phyloP scores from a whole-genome alignment of 352 stramenopile species.

The Phytopythium aichiense region DNA sequence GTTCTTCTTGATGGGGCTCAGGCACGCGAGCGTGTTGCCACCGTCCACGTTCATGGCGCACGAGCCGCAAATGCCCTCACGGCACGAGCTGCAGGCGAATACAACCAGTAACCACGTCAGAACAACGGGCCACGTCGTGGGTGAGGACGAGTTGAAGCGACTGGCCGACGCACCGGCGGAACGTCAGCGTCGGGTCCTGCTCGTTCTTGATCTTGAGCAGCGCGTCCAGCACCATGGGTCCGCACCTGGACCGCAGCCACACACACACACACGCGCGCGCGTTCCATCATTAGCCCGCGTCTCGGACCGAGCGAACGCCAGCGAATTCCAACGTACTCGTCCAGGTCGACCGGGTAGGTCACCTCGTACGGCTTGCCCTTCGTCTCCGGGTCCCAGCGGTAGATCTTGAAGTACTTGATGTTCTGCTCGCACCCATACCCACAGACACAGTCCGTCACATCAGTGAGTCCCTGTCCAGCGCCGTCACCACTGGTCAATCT shows the following conservation, averaged over 20 bases:
- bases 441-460: too few relatives aligned
- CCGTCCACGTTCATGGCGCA: conserved; percentile 99
- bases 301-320: neutral
- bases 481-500: too few relatives aligned
- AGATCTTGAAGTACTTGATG: conserved; percentile 99
- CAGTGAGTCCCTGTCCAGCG: too few relatives aligned
- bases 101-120: neutral
- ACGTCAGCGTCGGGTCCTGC: conserved; percentile 97
- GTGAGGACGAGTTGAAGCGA: neutral
- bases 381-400: conserved; percentile 97
- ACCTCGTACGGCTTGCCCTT: conserved; percentile 93
- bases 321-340: conserved; percentile 81
- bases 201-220: conserved; percentile 99
- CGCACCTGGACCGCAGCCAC: conserved; percentile 62
- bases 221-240: conserved; percentile 99
- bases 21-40: conserved; percentile 97
- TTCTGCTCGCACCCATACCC: conserved; percentile 38
- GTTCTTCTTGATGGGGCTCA: conserved; percentile 96
- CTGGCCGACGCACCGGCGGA: conserved; percentile 77
- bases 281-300: neutral
- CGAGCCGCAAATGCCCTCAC: conserved; percentile 99
- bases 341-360: conserved; percentile 97
- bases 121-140: too few relatives aligned
- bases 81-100: conserved; percentile 85
- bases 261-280: neutral